Base-by-base conservation (phyloP, 169 alveolate species). In the Eimeria necatrix region DNA sequence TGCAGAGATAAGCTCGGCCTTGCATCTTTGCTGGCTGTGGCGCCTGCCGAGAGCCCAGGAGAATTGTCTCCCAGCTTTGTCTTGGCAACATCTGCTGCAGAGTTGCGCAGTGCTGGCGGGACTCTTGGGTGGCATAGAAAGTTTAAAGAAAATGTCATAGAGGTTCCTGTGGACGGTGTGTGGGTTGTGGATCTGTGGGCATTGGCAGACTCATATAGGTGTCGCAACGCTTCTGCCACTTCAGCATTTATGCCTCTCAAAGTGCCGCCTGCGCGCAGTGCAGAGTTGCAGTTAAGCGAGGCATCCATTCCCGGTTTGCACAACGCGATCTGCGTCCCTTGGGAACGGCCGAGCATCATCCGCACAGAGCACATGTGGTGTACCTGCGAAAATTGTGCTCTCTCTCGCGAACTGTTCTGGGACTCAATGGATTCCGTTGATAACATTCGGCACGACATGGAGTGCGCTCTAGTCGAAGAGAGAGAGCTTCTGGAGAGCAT, bases 1-100 rank as follows among this genome's bases (percentile, higher is more conserved):
- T 84, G 92, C 18, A 24, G 92, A 84, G 92, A 84, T 78, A 84
- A 84, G 22, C 92, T 84, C 49, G 92, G 92, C 78, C 78, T 84
- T 8, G 92, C 80, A n/a, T 84, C 92, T 9, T 9, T 84, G 61
- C 80, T 84, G 51, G 92, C 92, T 24, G 48, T 60, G 80, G 59
- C 16, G 59, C 92, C 16, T 18, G 20, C 76, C 92, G 46, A 49
- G 41, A 14, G 32, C 61, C 51, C 74, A 16, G 80, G 18, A 12
- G 80, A 32, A 46, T 4, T 26, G 60, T 59, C 18, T 59, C 74
- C 78, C 74, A 22, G 56, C 64, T 60, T 84, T 18, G 80, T 53
- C 74, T 32, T 84, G 22, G 78, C 80, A 2, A 53, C 92, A 12
- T 84, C 80, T 26, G 74, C 92, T 12, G 61, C 78, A 6, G 1